A percentile compares a stretch with the other conserved stretches of the same genome.
phyloP scores from a whole-genome alignment of 2,329 filamentous ascomycete species.

The Lecanicillium sp. region DNA sequence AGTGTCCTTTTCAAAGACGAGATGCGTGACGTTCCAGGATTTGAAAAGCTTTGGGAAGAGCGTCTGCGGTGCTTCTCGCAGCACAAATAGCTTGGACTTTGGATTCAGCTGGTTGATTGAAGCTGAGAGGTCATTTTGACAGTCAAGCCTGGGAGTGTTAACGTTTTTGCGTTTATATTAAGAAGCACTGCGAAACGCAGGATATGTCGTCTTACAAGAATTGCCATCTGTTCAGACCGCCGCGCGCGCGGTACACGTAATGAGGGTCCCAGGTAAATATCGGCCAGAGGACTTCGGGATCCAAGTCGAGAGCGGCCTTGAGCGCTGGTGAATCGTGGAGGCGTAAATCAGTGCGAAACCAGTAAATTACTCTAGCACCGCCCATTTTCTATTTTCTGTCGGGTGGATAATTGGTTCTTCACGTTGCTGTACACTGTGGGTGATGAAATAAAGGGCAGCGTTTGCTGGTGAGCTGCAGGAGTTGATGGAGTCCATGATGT shows the following conservation, averaged over 20 bases:
- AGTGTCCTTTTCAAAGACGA: conserved; percentile 74
- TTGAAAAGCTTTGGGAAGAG: conserved; percentile 65
- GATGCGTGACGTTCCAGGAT: conserved; percentile 64
- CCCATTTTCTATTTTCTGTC: no score
- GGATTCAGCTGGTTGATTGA: conserved; percentile 61
- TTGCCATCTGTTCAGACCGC: conserved; percentile 66
- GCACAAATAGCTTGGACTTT: conserved; percentile 62
- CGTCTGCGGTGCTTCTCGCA: conserved; percentile 65
- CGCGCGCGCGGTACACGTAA: conserved; percentile 65
- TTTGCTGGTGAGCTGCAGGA: not conserved
- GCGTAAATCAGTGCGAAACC: conserved; percentile 71
- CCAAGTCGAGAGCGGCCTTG: conserved; percentile 60
- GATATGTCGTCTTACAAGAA: conserved; percentile 42
- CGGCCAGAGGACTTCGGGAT: conserved; percentile 61
- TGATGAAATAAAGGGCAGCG: no score
- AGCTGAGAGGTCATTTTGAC: conserved; percentile 60
- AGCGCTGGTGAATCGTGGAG: conserved; percentile 71
- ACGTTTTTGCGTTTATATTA: no score
- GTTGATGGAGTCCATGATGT: conserved; percentile 10
- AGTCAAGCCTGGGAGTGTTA: conserved; percentile 51
- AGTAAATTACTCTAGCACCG: conserved; percentile 53
- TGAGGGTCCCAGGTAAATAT: conserved; percentile 78
- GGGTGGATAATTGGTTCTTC: not conserved
- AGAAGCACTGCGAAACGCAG: not conserved
- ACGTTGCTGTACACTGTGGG: not conserved